phyloP scores from a whole-genome alignment of 2,329 filamentous ascomycete species.

The Fusarium anguioides region DNA sequence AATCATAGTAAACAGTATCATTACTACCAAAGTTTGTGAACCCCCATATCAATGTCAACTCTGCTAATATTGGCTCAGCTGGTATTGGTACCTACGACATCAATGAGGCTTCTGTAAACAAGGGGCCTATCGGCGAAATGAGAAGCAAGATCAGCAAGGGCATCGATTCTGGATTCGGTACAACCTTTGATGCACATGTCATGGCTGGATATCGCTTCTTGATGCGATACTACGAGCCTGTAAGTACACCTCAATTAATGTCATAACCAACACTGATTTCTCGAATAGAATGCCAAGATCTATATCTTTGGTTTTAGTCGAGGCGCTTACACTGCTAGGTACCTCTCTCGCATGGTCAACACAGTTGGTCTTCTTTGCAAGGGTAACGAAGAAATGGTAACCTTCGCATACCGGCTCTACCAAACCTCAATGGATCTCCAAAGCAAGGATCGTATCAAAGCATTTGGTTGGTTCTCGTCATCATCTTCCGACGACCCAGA shows the following conservation, averaged over 20 bases:
- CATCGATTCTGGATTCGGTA: constrained; percentile 57
- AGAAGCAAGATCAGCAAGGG: constrained; percentile 51
- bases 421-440: constrained; percentile 49
- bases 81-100: constrained; percentile 62
- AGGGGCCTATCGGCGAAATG: constrained; percentile 49
- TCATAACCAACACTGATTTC: background rate
- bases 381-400: constrained; percentile 65
- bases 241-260: constrained; percentile 21
- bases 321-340: constrained; percentile 63
- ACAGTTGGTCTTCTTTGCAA: constrained; percentile 60
- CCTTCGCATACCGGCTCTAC: constrained; percentile 59
- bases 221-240: constrained; percentile 62
- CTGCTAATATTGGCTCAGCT: constrained; percentile 43
- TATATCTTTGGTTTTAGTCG: constrained; percentile 66
- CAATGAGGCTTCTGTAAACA: constrained; percentile 54
- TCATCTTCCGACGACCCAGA: no score
- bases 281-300: constrained; percentile 57
- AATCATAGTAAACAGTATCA: constrained; percentile 57
- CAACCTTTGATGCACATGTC: constrained; percentile 62
- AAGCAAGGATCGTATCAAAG: constrained; percentile 44
- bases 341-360: constrained; percentile 62
- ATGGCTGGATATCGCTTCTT: constrained; percentile 64
- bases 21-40: constrained; percentile 59
- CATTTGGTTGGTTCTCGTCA: background rate
- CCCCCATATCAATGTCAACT: rapidly evolving